These are phyloP conservation scores for Leishmania tropica DNA, from an alignment of 208 protist genomes.

Conservation along the genomic window DNA sequence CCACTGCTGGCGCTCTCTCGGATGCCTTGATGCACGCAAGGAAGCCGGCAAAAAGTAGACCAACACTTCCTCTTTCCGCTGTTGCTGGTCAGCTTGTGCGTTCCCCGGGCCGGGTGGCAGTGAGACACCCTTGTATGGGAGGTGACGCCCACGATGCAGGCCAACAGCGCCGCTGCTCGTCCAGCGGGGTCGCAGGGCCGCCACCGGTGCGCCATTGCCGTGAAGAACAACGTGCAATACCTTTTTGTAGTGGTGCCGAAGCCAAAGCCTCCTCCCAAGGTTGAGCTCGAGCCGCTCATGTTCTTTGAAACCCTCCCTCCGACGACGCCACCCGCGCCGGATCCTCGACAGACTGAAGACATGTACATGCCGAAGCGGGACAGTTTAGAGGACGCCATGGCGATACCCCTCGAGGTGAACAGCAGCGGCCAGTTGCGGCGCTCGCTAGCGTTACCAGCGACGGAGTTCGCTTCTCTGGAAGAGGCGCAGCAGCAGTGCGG, in stretches of 20 bases:
- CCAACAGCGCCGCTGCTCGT: neutral
- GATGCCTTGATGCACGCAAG: neutral
- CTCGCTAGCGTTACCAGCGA: slow-evolving; percentile 48
- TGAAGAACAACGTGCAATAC: slow-evolving; percentile 51
- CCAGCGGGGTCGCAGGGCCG: neutral
- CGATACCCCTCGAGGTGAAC: slow-evolving; percentile 55
- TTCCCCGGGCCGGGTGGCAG: too few relatives aligned
- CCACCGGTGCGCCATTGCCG: slow-evolving; percentile 64
- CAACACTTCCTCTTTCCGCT: neutral
- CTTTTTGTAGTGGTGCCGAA: slow-evolving; percentile 70
- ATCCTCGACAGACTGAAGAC: slow-evolving; percentile 15
- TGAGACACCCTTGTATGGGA: slow-evolving; percentile 1
- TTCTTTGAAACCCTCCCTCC: slow-evolving; percentile 57
- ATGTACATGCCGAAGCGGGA: slow-evolving; percentile 33
- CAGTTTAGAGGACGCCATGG: slow-evolving; percentile 37
- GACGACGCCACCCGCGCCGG: neutral
- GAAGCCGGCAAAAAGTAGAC: neutral
- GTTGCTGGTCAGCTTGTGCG: neutral
- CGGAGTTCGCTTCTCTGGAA: slow-evolving; percentile 60
- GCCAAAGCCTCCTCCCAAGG: slow-evolving; percentile 26
- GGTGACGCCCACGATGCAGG: neutral
- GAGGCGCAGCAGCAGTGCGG: slow-evolving; percentile 57
- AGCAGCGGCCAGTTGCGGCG: slow-evolving; percentile 57
- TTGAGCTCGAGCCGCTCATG: slow-evolving; percentile 65
- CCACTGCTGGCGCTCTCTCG: neutral